Base-by-base conservation (phyloP, 2,329 filamentous ascomycete species). In the Fusarium sambucinum region DNA sequence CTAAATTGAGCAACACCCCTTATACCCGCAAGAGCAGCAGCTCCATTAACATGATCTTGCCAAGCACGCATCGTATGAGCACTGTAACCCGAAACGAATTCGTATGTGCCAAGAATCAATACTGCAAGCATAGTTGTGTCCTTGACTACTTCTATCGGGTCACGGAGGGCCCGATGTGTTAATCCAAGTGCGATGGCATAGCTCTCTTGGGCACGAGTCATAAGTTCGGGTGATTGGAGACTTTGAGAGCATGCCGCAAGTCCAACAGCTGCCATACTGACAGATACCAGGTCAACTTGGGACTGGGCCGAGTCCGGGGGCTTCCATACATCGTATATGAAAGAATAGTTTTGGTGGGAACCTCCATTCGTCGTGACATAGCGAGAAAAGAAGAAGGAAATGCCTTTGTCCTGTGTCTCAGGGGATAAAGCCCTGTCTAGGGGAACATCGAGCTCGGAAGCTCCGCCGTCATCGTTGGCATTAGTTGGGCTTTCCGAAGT, bases 231-330 rank as follows among this genome's bases (percentile, higher is more conserved):
- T 19, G 78, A 80, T 45, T 76, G 76, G 1, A 79, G 82, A 47
- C 84, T 75, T 68, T 85, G 82, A 12, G 85, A 82, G 47, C 86
- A 77, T 10, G 84, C 84, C 32, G 84, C 82, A 9, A 88, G 77
- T 16, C 86, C 86, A 9, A 87, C 85, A 7, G 86, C 85, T 14
- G 82, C 82, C 78, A 87, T 85, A 68, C 84, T 84, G 19, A 84
- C 81, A 25, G 85, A 79, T 23, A 85, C 81, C 13, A 82, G 78
- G 68, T 86, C 85, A 14, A 80, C 73, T 29, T 75, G 73, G 6
- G 77, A 74, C 4, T 77, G 67, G 12, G 66, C 63, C 6, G 75
- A 72, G n/a, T 74, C 73, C 9, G 76, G 78, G 1, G 84, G 83
- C 59, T 80, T 83, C 84, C 84, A 85, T 10, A 87, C 77, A 40